Evolutionary conservation across 1,139 yeast species (phyloP).

Genomic region (Suhomyces coccinellae): DNA sequence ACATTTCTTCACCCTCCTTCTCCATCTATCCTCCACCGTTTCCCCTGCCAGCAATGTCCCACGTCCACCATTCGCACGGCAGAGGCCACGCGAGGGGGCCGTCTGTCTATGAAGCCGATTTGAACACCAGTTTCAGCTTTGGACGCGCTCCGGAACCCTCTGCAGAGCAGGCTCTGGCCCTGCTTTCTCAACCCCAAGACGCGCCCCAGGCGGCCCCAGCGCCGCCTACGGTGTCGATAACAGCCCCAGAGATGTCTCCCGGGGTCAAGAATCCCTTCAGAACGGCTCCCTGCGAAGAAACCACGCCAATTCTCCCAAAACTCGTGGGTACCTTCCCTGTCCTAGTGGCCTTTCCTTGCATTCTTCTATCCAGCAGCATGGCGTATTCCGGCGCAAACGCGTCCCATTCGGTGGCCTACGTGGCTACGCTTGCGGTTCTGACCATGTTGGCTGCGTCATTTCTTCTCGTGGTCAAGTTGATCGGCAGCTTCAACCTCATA

Average conservation of each 20-base stretch:
- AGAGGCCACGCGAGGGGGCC: constrained; percentile 10
- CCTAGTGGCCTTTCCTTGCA: constrained; percentile 29
- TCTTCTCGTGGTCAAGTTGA: constrained; percentile 17
- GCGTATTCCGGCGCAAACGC: constrained; percentile 11
- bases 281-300: background rate
- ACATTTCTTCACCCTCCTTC: background rate
- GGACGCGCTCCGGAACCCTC: constrained; percentile 3
- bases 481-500: constrained; percentile 10
- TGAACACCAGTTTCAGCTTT: constrained; percentile 8
- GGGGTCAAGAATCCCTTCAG: background rate
- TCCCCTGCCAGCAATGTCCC: constrained; percentile 1
- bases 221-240: background rate
- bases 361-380: constrained; percentile 25
- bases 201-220: background rate
- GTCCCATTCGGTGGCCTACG: background rate
- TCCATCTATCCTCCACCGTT: background rate
- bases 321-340: constrained; percentile 31
- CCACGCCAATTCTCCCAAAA: constrained; percentile 7
- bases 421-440: constrained; percentile 12
- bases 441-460: constrained; percentile 19
- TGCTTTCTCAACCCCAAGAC: background rate
- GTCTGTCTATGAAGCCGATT: constrained; percentile 3
- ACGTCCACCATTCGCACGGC: constrained; percentile 3
- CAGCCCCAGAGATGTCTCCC: background rate
- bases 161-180: background rate